These are phyloP conservation scores for Candida morakotiae DNA, from an alignment of 805 yeast species.

Conservation along the genomic window DNA sequence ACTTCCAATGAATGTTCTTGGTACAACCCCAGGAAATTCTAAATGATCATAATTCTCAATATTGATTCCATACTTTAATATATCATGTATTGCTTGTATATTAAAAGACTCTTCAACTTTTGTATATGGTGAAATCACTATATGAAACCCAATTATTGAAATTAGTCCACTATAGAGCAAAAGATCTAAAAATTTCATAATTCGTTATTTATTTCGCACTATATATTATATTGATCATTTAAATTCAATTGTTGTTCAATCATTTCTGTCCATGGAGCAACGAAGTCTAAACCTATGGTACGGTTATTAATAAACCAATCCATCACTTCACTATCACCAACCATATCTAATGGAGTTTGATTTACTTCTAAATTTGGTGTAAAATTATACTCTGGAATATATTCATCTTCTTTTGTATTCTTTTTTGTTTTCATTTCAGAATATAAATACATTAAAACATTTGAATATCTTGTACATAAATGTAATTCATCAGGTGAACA, in stretches of 20 bases:
- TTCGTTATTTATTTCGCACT: conserved; percentile 4
- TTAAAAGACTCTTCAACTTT: conserved; percentile 95
- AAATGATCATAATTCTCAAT: conserved; percentile 60
- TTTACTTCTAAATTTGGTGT: conserved; percentile 7
- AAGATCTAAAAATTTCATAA: conserved; percentile 16
- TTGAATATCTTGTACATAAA: conserved; percentile 73
- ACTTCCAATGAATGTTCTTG: conserved; percentile 79
- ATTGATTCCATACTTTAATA: conserved; percentile 57
- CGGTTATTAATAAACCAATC: conserved; percentile 40
- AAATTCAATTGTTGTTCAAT: conserved; percentile 58
- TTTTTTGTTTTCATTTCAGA: conserved; percentile 62
- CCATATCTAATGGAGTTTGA: conserved; percentile 17
- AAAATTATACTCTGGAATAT: neutral
- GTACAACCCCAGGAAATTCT: conserved; percentile 84
- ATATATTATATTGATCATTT: conserved; percentile 26
- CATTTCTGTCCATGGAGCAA: conserved; percentile 79
- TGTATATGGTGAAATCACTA: conserved; percentile 69
- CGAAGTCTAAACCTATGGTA: conserved; percentile 40
- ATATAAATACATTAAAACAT: conserved; percentile 70
- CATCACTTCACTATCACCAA: conserved; percentile 40
- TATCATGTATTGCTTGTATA: conserved; percentile 84
- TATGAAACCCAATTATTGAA: conserved; percentile 43
- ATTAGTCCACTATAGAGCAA: conserved; percentile 33
- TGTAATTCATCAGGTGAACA: conserved; percentile 90
- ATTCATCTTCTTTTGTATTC: conserved; percentile 9